Evolutionary conservation across 2,329 filamentous ascomycete species (phyloP).

Genomic region (Claviceps sorghi): DNA sequence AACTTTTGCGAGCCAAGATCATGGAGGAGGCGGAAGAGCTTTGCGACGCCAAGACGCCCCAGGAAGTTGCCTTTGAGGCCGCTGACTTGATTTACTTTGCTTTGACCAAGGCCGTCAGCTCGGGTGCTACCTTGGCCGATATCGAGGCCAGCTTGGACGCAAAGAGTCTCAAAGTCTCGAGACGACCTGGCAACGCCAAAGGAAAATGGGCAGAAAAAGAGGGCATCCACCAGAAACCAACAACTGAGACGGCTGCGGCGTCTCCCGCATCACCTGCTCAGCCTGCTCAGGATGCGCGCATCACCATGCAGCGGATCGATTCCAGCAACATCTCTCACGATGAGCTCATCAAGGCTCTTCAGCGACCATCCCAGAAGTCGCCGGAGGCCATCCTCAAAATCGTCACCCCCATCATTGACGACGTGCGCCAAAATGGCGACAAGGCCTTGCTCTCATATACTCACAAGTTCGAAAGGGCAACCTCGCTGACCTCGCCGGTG

Average conservation of each 20-base stretch:
- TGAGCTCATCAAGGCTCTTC: slow-evolving; percentile 59
- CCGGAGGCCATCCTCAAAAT: slow-evolving; percentile 89
- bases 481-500: slow-evolving; percentile 75
- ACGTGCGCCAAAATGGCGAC: slow-evolving; percentile 72
- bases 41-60: slow-evolving; percentile 66
- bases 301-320: slow-evolving; percentile 71
- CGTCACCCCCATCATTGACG: slow-evolving; percentile 79
- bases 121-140: slow-evolving; percentile 74
- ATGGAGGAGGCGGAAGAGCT: slow-evolving; percentile 97
- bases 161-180: slow-evolving; percentile 90
- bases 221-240: slow-evolving; percentile 36
- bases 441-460: slow-evolving; percentile 83
- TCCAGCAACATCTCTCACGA: slow-evolving; percentile 47
- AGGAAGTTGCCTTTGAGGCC: slow-evolving; percentile 85
- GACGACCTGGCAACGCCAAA: slow-evolving; percentile 87
- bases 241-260: slow-evolving; percentile 21
- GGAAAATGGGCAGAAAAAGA: slow-evolving; percentile 79
- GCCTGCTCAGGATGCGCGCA: slow-evolving; percentile 34
- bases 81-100: slow-evolving; percentile 95
- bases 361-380: slow-evolving; percentile 84
- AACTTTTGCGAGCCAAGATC: slow-evolving; percentile 84
- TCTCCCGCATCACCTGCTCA: slow-evolving; percentile 19
- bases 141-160: slow-evolving; percentile 85
- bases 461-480: slow-evolving; percentile 95
- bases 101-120: slow-evolving; percentile 71